phyloP scores from a whole-genome alignment of 2,329 filamentous ascomycete genomes.

The Nemania serpens region DNA sequence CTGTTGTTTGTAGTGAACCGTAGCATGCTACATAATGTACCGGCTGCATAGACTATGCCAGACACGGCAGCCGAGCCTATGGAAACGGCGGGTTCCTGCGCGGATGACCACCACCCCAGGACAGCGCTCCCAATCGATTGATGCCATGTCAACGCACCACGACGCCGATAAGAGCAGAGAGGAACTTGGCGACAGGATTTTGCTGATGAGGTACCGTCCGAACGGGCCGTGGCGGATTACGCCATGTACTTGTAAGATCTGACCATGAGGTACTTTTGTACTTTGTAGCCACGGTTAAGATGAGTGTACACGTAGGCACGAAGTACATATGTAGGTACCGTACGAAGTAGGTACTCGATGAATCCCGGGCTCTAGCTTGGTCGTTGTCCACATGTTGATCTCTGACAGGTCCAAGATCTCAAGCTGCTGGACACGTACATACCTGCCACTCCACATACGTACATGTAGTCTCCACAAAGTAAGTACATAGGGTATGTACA shows the following conservation, averaged over 20 bases:
- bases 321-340: no score
- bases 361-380: slow-evolving; percentile 25
- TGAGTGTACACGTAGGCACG: no score
- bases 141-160: slow-evolving; percentile 37
- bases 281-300: no score
- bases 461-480: no score
- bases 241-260: slow-evolving; percentile 23
- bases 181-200: slow-evolving; percentile 13
- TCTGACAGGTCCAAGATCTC: slow-evolving; percentile 41
- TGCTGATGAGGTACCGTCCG: slow-evolving; percentile 28
- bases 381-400: slow-evolving; percentile 40
- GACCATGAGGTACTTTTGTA: not conserved
- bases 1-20: no score
- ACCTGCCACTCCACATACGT: no score
- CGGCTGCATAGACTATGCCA: no score
- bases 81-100: slow-evolving; percentile 44
- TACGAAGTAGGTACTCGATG: slow-evolving; percentile 1
- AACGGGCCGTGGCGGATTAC: slow-evolving; percentile 26
- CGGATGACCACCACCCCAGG: slow-evolving; percentile 41
- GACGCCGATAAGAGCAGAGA: slow-evolving; percentile 14
- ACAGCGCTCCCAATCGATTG: slow-evolving; percentile 30
- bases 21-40: no score
- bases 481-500: no score
- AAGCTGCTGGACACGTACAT: slow-evolving; percentile 17
- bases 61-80: slow-evolving; percentile 42